Percentiles rank a stretch among this genome's conserved stretches.
Evolutionary conservation across 495 filamentous ascomycete genomes (phyloP).

Genomic region (Immersiella caudata): DNA sequence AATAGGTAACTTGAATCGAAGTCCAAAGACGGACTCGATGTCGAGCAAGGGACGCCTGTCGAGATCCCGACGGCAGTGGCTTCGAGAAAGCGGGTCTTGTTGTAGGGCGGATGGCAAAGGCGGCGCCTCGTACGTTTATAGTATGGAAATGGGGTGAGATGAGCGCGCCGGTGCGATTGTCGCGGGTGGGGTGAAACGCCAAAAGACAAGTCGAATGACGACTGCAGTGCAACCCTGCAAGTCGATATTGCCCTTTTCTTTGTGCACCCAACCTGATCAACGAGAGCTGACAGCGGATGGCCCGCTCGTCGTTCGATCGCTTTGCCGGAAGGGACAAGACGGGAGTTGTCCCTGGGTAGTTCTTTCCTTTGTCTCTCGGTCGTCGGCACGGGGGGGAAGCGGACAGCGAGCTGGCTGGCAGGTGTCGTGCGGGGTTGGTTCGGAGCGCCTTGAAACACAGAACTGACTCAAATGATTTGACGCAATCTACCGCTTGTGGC

Average conservation of each 20-base stretch:
- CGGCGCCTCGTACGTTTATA: conserved; percentile 35
- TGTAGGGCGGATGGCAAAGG: not conserved
- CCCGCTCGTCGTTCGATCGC: conserved; percentile 25
- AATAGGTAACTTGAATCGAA: conserved; percentile 5
- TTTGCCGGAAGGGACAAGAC: not conserved
- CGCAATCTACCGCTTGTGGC: not conserved
- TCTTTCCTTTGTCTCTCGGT: conserved; percentile 9
- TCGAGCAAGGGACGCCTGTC: conserved; percentile 17
- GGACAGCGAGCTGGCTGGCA: not conserved
- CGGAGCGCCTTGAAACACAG: not conserved
- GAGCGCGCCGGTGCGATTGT: conserved; percentile 15
- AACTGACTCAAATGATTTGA: conserved; percentile 17
- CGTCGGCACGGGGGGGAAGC: not conserved
- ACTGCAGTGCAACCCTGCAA: conserved; percentile 20
- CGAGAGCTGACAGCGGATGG: conserved; percentile 21
- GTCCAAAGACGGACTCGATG: conserved; percentile 17
- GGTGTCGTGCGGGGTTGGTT: conserved; percentile 11
- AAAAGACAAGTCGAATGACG: conserved; percentile 32
- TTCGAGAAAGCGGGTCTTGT: conserved; percentile 10
- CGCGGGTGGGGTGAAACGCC: conserved; percentile 33
- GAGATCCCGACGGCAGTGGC: conserved; percentile 10
- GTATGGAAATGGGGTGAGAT: conserved; percentile 33
- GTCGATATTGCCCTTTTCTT: conserved; percentile 23
- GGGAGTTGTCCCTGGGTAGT: not conserved
- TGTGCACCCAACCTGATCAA: conserved; percentile 3